phyloP scores from a whole-genome alignment of 371 early-diverging fungal species.

The Chytridium lagenaria region DNA sequence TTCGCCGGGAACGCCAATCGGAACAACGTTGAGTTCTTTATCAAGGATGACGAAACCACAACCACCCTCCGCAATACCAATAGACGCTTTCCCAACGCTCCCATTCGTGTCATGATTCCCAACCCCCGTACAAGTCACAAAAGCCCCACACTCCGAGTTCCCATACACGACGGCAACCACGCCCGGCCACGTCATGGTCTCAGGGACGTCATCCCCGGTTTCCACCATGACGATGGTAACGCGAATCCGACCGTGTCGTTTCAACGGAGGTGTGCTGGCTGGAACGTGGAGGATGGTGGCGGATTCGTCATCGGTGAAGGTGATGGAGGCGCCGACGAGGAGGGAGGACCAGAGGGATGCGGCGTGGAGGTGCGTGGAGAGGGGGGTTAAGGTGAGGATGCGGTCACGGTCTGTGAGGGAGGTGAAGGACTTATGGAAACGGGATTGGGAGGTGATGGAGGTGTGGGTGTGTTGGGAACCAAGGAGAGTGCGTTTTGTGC shows the following conservation, averaged over 20 bases:
- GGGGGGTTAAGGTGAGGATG: too few species aligned
- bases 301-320: background rate
- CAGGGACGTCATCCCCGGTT: background rate
- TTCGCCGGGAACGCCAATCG: too few species aligned
- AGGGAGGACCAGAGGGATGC: too few species aligned
- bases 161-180: background rate
- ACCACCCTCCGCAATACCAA: background rate
- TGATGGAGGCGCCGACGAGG: slow-evolving; percentile 11
- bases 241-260: background rate
- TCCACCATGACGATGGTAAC: background rate
- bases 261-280: background rate
- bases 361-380: too few species aligned
- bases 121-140: background rate
- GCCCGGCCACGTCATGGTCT: background rate
- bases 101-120: background rate
- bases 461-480: slow-evolving; percentile 18
- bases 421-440: background rate
- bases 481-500: background rate
- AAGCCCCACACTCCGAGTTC: background rate
- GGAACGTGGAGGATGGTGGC: background rate
- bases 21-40: too few species aligned
- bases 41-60: too few species aligned
- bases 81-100: background rate
- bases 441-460: background rate
- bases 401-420: slow-evolving; percentile 12